Evolutionary conservation across 257 asterid genomes (phyloP).

Genomic region (Fraxinus americana): DNA sequence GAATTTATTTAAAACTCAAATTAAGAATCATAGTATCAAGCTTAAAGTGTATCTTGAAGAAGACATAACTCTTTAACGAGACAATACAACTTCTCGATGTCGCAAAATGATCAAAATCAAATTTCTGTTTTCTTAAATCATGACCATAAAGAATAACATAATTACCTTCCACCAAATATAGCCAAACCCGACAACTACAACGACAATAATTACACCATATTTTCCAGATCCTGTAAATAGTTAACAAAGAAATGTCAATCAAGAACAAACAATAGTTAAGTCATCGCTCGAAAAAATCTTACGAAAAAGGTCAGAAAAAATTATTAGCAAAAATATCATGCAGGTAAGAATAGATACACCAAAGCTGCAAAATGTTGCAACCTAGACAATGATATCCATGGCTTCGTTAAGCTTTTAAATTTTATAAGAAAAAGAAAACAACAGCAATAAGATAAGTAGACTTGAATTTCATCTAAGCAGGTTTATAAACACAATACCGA

Average conservation of each 20-base stretch:
- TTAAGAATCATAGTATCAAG: not conserved
- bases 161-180: constrained; percentile 99
- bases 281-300: not conserved
- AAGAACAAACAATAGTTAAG: not conserved
- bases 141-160: constrained; percentile 8
- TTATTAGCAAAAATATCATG: not conserved
- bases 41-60: not conserved
- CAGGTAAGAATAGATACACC: not conserved
- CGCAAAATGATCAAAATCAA: not conserved
- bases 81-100: not conserved
- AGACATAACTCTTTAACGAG: not conserved
- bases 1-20: not conserved
- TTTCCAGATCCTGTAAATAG: constrained; percentile 67
- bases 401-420: not conserved
- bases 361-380: not conserved
- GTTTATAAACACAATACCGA: not conserved
- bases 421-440: not conserved
- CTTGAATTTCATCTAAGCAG: not conserved
- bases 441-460: not conserved
- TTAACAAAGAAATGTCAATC: constrained; percentile 22
- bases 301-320: not conserved
- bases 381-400: not conserved
- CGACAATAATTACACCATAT: constrained; percentile 62
- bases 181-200: constrained; percentile 86
- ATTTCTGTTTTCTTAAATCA: not conserved